Conservation (phyloP, 495 filamentous ascomycete species). For the Endocarpon pusillum region DNA sequence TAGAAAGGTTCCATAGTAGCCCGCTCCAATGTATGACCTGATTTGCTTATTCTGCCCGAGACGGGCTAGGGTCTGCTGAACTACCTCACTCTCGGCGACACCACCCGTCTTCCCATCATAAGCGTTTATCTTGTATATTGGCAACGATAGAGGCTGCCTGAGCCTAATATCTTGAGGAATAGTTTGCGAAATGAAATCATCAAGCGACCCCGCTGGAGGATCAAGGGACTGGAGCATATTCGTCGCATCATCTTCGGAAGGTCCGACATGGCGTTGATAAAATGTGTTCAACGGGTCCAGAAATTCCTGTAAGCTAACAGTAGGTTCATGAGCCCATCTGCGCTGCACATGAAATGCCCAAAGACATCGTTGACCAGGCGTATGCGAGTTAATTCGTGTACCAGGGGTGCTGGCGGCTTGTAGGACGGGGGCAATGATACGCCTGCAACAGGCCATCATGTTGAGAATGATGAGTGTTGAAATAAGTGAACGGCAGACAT, state of each 20-base stretch:
- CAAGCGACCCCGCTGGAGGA: constrained; percentile 54
- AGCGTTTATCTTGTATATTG: constrained; percentile 9
- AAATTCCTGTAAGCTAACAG: too few relatives aligned
- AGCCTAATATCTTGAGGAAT: constrained; percentile 74
- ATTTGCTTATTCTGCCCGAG: constrained; percentile 41
- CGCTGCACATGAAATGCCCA: too few relatives aligned
- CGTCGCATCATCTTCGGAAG: constrained; percentile 49
- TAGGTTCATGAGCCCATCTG: too few relatives aligned
- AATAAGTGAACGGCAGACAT: too few relatives aligned
- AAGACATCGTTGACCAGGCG: too few relatives aligned
- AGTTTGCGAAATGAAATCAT: constrained; percentile 81
- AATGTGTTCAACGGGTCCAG: constrained; percentile 53
- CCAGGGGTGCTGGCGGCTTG: too few relatives aligned
- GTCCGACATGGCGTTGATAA: constrained; percentile 81
- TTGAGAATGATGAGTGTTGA: too few relatives aligned
- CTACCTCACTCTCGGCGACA: constrained; percentile 22
- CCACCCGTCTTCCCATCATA: constrained; percentile 7
- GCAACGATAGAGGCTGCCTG: constrained; percentile 31
- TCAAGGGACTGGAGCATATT: constrained; percentile 72
- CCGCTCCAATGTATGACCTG: constrained; percentile 59
- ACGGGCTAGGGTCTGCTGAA: constrained; percentile 23
- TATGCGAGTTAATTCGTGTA: too few relatives aligned
- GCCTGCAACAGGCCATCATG: too few relatives aligned
- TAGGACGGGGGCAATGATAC: too few relatives aligned
- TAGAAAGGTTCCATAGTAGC: constrained; percentile 73